Base-by-base conservation (phyloP, 2,329 filamentous ascomycete genomes). In the Curvularia eragrostidis region DNA sequence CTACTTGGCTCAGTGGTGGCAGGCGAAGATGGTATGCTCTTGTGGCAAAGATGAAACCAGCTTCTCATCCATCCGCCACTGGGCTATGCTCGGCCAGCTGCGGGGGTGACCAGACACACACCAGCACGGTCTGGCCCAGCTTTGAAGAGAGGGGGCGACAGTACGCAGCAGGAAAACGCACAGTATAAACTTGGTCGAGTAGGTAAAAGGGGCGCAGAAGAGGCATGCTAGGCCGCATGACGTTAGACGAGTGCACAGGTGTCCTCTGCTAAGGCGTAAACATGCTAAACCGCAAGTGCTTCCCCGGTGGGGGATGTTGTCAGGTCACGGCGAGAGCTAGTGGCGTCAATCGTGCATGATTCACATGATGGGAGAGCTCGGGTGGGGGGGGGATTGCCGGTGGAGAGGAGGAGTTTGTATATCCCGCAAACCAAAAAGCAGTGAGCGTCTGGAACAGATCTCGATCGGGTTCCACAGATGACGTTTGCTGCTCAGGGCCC, bases 171-270 rank as follows among this genome's bases (percentile, higher is more conserved):
- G 32, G 44, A 34, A 32, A 48, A 32, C 21, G 19, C 21, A 36
- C 10, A 48, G 21, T 21, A 48, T 12, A 38, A 38, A 48, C 34
- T 48, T 38, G 47, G 47, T 48, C 32, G 47, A 48, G 47, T 38
- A 48, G 47, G 46, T 36, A 34, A 48, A 30, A 48, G 28, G 46
- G 42, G 23, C 19, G 39, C 24, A 19, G 19, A 5, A 18, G 21
- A 19, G 12, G 21, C 19, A 19, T 48, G 21, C 47, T 48, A 48
- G 15, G 32, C 47, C 47, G 9, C 21, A 36, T 48, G 47, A 26
- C 47, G 47, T 48, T 48, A 48, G 47, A n/a, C 10, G 26, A n/a
- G 43, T 23, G 30, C 13, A 51, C 47, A 55, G 28, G 39, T 55
- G 48, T 44, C 30, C 47, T 55, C n/a, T 34, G 10, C 39, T 9